phyloP scores from a whole-genome alignment of 2,329 filamentous ascomycete genomes.

The Aureobasidium sp. region DNA sequence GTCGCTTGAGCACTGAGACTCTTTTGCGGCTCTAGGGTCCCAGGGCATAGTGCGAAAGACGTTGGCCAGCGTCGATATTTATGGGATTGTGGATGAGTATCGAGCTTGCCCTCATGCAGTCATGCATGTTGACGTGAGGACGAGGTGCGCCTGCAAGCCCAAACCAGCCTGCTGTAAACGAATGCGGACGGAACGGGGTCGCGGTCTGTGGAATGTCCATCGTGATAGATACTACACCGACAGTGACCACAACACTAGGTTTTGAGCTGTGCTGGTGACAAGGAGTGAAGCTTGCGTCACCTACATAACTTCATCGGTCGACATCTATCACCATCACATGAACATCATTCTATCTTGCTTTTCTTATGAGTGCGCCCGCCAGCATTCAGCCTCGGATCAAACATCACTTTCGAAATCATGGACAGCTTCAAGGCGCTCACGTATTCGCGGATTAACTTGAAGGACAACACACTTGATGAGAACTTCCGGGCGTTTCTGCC shows the following conservation, averaged over 20 bases:
- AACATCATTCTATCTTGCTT: too few species aligned
- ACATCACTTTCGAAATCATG: not conserved
- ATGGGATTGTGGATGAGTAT: not conserved
- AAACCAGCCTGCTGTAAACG: not conserved
- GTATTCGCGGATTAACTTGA: not conserved
- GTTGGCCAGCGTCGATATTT: too few species aligned
- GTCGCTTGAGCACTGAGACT: not conserved
- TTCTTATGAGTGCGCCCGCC: too few species aligned
- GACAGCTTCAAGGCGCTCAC: not conserved
- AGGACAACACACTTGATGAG: not conserved
- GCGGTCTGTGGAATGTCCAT: not conserved
- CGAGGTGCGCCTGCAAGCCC: not conserved
- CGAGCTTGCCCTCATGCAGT: not conserved
- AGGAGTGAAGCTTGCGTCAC: too few species aligned
- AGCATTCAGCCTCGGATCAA: not conserved
- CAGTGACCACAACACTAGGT: not conserved
- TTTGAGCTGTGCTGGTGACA: not conserved
- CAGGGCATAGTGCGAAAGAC: not conserved
- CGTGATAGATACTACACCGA: not conserved
- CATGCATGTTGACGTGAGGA: slow-evolving; percentile 2
- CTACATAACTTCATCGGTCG: too few species aligned
- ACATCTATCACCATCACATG: too few species aligned
- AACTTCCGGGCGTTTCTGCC: not conserved
- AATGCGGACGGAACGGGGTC: not conserved
- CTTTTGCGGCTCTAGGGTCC: not conserved